Evolutionary conservation across 1,284 basidiomycete species (phyloP).

Genomic region (Trichosporon faecale): DNA sequence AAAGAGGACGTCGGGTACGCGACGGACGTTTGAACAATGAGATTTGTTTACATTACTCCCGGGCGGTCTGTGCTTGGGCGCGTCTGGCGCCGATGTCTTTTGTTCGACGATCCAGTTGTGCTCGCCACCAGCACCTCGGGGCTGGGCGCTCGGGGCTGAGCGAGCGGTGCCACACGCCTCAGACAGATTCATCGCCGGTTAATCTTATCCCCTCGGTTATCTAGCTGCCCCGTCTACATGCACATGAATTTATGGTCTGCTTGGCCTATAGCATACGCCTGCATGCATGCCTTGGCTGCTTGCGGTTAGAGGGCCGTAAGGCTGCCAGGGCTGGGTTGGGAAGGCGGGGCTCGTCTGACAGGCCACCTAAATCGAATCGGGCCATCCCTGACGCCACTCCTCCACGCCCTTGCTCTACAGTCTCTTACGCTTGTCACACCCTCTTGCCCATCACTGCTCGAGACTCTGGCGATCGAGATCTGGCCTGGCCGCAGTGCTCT

Average conservation of each 20-base stretch:
- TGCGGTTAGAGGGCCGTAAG: neutral
- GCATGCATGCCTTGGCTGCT: neutral
- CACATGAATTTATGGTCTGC: neutral
- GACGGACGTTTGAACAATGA: neutral
- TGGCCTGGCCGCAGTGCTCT: neutral
- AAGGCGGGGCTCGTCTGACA: neutral
- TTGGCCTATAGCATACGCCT: neutral
- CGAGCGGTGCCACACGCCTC: neutral
- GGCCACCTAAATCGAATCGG: neutral
- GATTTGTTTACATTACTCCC: neutral
- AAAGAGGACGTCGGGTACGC: neutral
- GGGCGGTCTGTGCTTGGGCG: neutral
- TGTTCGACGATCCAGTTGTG: neutral
- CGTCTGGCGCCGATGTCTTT: neutral
- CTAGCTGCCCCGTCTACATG: neutral
- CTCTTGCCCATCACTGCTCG: neutral
- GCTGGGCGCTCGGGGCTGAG: neutral
- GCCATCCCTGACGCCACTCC: slow-evolving; percentile 7
- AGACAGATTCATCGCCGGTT: neutral
- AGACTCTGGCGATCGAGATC: neutral
- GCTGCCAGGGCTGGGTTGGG: neutral
- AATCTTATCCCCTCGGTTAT: neutral
- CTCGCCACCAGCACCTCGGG: neutral
- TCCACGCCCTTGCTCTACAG: neutral
- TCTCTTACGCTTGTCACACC: neutral